Conservation (phyloP, 1,284 basidiomycete genomes). For the Ustilago cynodontis region DNA sequence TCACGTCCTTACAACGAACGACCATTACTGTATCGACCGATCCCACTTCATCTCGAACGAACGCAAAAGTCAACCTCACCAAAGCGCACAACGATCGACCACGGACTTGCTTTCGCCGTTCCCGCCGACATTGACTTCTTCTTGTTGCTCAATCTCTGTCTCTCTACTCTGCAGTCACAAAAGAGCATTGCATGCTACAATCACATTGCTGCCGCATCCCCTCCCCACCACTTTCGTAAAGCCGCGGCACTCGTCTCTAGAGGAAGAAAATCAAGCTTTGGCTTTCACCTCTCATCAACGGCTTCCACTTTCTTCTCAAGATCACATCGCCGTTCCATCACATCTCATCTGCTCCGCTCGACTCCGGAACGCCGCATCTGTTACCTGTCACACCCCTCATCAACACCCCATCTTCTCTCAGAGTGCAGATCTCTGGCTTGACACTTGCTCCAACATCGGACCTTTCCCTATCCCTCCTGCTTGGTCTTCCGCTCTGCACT, state of each 20-base stretch:
- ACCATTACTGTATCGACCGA: constrained; percentile 15
- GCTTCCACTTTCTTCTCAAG: constrained; percentile 27
- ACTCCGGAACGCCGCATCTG: constrained; percentile 6
- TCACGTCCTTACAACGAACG: constrained; percentile 1
- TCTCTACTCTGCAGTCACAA: constrained; percentile 18
- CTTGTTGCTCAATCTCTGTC: not conserved
- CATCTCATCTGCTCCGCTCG: constrained; percentile 11
- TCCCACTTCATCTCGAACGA: constrained; percentile 20
- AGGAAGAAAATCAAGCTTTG: constrained; percentile 24
- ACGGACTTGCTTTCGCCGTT: not conserved
- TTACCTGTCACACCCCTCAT: constrained; percentile 21
- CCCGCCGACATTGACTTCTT: not conserved
- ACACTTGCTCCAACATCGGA: constrained; percentile 1
- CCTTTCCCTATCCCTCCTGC: constrained; percentile 5
- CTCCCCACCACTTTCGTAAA: constrained; percentile 23
- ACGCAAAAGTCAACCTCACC: not conserved
- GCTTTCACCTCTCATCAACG: constrained; percentile 14
- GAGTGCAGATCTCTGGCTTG: not conserved
- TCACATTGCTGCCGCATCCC: constrained; percentile 28
- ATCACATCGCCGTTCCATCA: constrained; percentile 26
- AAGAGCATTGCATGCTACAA: constrained; percentile 19
- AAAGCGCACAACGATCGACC: constrained; percentile 2
- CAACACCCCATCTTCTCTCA: constrained; percentile 1
- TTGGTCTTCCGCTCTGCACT: not conserved
- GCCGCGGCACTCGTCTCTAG: constrained; percentile 4